Percentiles rank a stretch among this genome's conserved stretches.
Conservation (phyloP, 805 yeast species). For the Candida glaebosa region DNA sequence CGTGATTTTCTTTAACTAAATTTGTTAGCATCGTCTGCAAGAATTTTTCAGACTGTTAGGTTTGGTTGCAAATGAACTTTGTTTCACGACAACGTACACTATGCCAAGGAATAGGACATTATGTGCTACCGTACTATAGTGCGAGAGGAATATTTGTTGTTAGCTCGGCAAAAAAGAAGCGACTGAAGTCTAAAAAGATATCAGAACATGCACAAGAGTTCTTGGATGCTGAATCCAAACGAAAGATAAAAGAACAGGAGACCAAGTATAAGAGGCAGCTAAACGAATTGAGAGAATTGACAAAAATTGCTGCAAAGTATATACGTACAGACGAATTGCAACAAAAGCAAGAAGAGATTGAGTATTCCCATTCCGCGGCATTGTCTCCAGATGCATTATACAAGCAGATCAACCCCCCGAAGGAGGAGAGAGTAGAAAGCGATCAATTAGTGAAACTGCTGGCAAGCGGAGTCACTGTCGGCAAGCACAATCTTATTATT, state of each 20-base stretch:
- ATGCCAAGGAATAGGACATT: neutral
- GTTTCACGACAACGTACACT: neutral
- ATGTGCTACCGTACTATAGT: neutral
- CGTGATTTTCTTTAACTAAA: neutral
- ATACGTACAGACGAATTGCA: constrained; percentile 16
- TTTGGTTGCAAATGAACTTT: neutral
- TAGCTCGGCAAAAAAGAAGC: constrained; percentile 7
- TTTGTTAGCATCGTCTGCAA: neutral
- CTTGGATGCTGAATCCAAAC: constrained; percentile 21
- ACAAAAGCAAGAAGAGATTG: constrained; percentile 15
- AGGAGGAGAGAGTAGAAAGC: neutral
- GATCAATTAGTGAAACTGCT: neutral
- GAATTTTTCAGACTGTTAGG: neutral
- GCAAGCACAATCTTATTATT: constrained; percentile 12
- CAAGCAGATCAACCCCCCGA: constrained; percentile 1
- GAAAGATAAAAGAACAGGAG: constrained; percentile 18
- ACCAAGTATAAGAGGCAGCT: constrained; percentile 20
- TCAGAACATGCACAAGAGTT: constrained; percentile 10
- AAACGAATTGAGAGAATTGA: constrained; percentile 25
- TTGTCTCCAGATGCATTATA: constrained; percentile 11
- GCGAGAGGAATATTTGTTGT: constrained; percentile 10
- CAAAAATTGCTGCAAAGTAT: constrained; percentile 26
- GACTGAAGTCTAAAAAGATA: constrained; percentile 4
- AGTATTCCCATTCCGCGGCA: constrained; percentile 13
- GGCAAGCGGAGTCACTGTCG: neutral